A percentile compares a stretch with the other conserved stretches of the same genome.
phyloP scores from a whole-genome alignment of 257 asterid species.

The Rhazya stricta region DNA sequence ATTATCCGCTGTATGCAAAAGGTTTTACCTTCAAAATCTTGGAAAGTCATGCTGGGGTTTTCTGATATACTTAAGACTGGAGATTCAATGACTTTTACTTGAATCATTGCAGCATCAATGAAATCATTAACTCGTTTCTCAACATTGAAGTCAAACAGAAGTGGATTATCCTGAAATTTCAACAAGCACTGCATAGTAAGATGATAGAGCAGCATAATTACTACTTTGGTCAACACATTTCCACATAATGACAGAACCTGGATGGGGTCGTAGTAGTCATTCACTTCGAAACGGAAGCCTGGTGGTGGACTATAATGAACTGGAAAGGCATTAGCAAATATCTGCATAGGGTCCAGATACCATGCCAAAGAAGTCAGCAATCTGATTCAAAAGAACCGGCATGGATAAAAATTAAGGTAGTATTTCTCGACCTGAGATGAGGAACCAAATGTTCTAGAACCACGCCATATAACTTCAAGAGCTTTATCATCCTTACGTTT shows the following conservation, averaged over 20 bases:
- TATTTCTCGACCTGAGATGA: conserved; percentile 51
- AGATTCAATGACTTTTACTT: conserved; percentile 33
- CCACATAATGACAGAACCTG: conserved; percentile 46
- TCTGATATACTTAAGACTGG: not conserved
- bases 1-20: not conserved
- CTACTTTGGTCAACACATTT: conserved; percentile 3
- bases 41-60: not conserved
- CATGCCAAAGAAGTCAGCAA: conserved; percentile 16
- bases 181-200: conserved; percentile 9
- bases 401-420: conserved; percentile 2
- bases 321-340: conserved; percentile 77
- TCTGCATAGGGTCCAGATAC: conserved; percentile 37
- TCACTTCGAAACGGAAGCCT: conserved; percentile 71
- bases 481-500: conserved; percentile 61
- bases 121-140: conserved; percentile 64
- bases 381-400: conserved; percentile 7
- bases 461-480: conserved; percentile 90
- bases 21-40: not conserved
- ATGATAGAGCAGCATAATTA: not conserved
- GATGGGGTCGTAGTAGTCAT: conserved; percentile 44
- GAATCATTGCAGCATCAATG: conserved; percentile 60
- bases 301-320: conserved; percentile 72
- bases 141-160: conserved; percentile 59
- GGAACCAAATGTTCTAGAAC: conserved; percentile 72
- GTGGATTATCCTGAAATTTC: conserved; percentile 68